A percentile compares a stretch with the other conserved stretches of the same genome.
These are phyloP conservation scores for Hypoxylon sp. DNA, from an alignment of 2,329 filamentous ascomycete species.

Conservation along the genomic window DNA sequence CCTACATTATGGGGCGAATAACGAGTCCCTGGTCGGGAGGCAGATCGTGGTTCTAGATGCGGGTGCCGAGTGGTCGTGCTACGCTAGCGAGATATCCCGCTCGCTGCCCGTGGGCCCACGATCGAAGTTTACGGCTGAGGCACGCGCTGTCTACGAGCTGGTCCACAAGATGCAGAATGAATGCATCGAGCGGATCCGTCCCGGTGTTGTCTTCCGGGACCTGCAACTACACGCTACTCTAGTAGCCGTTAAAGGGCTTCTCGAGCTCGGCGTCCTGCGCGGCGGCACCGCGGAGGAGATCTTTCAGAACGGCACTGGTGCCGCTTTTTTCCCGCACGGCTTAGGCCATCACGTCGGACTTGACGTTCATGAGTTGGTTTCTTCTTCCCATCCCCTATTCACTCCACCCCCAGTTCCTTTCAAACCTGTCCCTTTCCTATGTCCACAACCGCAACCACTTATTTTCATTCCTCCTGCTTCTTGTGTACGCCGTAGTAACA, in stretches of 20 bases:
- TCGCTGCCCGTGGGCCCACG: constrained; percentile 79
- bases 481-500: constrained; percentile 27
- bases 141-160: constrained; percentile 79
- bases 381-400: constrained; percentile 21
- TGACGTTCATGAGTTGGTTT: constrained; percentile 70
- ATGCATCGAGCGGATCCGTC: constrained; percentile 77
- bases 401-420: constrained; percentile 12
- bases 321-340: constrained; percentile 77
- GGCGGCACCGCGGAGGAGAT: constrained; percentile 72
- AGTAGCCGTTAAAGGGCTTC: constrained; percentile 79
- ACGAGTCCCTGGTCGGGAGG: constrained; percentile 76
- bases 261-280: constrained; percentile 78
- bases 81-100: constrained; percentile 91
- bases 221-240: constrained; percentile 81
- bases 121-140: constrained; percentile 73
- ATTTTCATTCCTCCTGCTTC: not conserved
- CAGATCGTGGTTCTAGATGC: constrained; percentile 89
- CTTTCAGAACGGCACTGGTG: constrained; percentile 66
- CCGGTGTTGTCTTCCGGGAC: constrained; percentile 78
- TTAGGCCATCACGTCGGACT: constrained; percentile 76
- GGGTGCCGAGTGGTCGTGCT: constrained; percentile 86
- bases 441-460: constrained; percentile 18
- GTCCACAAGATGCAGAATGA: constrained; percentile 86
- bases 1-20: constrained; percentile 88
- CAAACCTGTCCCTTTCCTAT: constrained; percentile 29